Conservation (phyloP, 495 filamentous ascomycete species). For the Xylaria longipes region DNA sequence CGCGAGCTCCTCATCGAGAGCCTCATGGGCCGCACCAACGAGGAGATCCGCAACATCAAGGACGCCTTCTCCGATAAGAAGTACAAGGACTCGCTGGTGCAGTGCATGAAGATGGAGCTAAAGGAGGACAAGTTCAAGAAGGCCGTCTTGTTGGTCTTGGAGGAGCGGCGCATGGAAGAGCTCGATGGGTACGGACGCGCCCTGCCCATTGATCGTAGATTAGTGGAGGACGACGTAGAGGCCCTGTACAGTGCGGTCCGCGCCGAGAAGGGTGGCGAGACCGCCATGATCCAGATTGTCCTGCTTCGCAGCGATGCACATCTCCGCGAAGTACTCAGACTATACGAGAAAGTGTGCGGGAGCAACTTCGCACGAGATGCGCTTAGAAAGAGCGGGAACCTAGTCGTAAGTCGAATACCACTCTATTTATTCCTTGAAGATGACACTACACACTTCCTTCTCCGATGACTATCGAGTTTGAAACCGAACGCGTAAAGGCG, state of each 20-base stretch:
- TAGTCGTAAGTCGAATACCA: conserved; percentile 72
- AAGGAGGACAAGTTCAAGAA: conserved; percentile 94
- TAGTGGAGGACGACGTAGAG: conserved; percentile 74
- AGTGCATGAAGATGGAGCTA: conserved; percentile 89
- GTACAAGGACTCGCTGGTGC: conserved; percentile 79
- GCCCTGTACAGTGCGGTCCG: conserved; percentile 73
- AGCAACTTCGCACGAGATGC: conserved; percentile 88
- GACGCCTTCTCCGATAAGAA: conserved; percentile 91
- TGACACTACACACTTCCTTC: conserved; percentile 17
- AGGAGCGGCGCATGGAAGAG: conserved; percentile 84
- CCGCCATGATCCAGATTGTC: conserved; percentile 86
- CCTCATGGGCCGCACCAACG: conserved; percentile 85
- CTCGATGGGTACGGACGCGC: conserved; percentile 54
- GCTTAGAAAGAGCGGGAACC: conserved; percentile 84
- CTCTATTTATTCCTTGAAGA: conserved; percentile 6
- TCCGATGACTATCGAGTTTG: neutral
- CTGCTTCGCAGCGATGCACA: conserved; percentile 79
- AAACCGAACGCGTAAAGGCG: neutral
- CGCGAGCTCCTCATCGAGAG: conserved; percentile 91
- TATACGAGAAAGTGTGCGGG: conserved; percentile 71
- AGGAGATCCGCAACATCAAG: conserved; percentile 89
- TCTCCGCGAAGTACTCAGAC: conserved; percentile 75
- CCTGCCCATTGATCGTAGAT: conserved; percentile 50
- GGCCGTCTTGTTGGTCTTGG: conserved; percentile 84
- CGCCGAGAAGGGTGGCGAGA: conserved; percentile 83